These are phyloP conservation scores for Xylariaceae sp. DNA, from an alignment of 2,329 filamentous ascomycete species.

Conservation along the genomic window DNA sequence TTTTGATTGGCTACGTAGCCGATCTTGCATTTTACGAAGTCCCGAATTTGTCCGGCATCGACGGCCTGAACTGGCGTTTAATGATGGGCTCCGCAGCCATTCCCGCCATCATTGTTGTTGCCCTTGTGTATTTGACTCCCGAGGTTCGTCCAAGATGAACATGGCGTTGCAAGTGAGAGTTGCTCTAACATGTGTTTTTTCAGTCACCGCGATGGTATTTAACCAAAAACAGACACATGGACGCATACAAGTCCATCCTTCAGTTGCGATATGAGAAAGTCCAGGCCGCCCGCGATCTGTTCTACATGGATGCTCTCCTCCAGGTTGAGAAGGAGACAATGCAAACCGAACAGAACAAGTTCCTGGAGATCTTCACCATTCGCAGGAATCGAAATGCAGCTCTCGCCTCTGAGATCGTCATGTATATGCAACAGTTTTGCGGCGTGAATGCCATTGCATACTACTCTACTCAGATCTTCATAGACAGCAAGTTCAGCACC, in stretches of 20 bases:
- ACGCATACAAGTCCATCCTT: slow-evolving; percentile 44
- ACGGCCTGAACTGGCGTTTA: slow-evolving; percentile 59
- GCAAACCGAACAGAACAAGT: slow-evolving; percentile 42
- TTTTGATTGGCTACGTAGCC: slow-evolving; percentile 53
- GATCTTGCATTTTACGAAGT: slow-evolving; percentile 58
- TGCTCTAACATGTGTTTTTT: slow-evolving; percentile 3
- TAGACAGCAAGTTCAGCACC: slow-evolving; percentile 46
- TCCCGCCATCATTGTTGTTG: slow-evolving; percentile 52
- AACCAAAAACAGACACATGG: slow-evolving; percentile 39
- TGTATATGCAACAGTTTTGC: slow-evolving; percentile 61
- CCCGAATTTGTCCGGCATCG: slow-evolving; percentile 44
- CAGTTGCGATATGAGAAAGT: slow-evolving; percentile 45
- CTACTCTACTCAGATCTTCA: slow-evolving; percentile 57
- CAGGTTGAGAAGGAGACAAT: slow-evolving; percentile 50
- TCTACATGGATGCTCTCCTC: slow-evolving; percentile 53
- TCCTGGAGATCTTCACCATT: slow-evolving; percentile 54
- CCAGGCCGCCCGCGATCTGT: slow-evolving; percentile 51
- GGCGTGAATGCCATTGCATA: slow-evolving; percentile 41
- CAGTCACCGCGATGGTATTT: slow-evolving; percentile 38
- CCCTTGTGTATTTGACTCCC: slow-evolving; percentile 42
- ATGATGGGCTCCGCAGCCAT: slow-evolving; percentile 65
- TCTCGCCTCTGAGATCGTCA: slow-evolving; percentile 56
- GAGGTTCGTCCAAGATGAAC: slow-evolving; percentile 30
- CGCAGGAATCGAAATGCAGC: slow-evolving; percentile 58
- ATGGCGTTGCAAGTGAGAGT: neutral